phyloP scores from a whole-genome alignment of 768 basidiomycete species.

The Collybia nuda region DNA sequence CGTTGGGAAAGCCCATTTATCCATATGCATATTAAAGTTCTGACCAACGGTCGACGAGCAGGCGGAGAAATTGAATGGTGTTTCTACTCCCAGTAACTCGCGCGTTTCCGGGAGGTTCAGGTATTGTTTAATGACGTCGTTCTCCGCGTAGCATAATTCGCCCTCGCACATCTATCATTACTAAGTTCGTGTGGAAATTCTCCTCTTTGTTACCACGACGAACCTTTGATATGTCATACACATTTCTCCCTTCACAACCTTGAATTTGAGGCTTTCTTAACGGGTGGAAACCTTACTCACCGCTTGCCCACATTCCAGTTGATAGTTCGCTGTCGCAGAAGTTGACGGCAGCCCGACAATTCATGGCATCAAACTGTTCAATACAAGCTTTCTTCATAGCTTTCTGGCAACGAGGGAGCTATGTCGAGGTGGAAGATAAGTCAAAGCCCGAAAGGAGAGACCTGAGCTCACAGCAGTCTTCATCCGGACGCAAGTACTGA shows the following conservation, averaged over 20 bases:
- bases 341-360: constrained; percentile 62
- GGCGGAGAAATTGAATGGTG: constrained; percentile 48
- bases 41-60: constrained; percentile 53
- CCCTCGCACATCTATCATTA: constrained; percentile 16
- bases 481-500: constrained; percentile 60
- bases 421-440: neutral
- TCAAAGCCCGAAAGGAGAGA: neutral
- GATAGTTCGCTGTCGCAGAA: constrained; percentile 66
- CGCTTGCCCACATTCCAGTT: constrained; percentile 35
- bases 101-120: constrained; percentile 18
- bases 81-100: constrained; percentile 17
- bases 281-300: constrained; percentile 23
- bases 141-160: constrained; percentile 21
- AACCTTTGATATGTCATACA: constrained; percentile 23
- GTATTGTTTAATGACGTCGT: constrained; percentile 14
- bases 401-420: constrained; percentile 70
- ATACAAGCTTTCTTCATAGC: constrained; percentile 60
- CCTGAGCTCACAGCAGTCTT: constrained; percentile 50
- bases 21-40: constrained; percentile 56
- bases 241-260: constrained; percentile 16
- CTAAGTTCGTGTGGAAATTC: neutral
- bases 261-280: neutral
- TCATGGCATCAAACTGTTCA: constrained; percentile 62
- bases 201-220: neutral
- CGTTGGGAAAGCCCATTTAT: constrained; percentile 48